Conservation (phyloP, 1,139 yeast species). For the Wickerhamomyces sp. region DNA sequence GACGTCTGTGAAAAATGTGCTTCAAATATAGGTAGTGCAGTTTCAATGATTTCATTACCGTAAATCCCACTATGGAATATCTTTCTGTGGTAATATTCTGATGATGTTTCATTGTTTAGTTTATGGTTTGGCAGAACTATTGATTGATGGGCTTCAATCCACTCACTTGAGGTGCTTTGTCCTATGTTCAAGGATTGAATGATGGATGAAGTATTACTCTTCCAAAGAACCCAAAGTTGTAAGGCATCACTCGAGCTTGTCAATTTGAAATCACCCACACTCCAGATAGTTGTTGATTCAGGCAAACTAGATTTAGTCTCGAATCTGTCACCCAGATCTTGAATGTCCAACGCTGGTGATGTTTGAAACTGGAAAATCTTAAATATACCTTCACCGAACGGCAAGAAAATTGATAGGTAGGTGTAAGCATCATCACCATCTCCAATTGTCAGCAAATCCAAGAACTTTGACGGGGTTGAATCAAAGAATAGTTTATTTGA, state of each 20-base stretch:
- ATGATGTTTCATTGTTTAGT: slow-evolving; percentile 16
- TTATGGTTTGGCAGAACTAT: slow-evolving; percentile 4
- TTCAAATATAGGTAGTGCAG: slow-evolving; percentile 37
- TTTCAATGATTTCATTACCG: slow-evolving; percentile 37
- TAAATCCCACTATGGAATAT: slow-evolving; percentile 47
- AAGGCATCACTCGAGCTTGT: slow-evolving; percentile 16
- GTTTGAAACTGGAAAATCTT: slow-evolving; percentile 35
- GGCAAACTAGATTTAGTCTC: slow-evolving; percentile 24
- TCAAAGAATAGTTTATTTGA: slow-evolving; percentile 21
- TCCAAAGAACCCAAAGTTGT: slow-evolving; percentile 48
- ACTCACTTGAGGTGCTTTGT: slow-evolving; percentile 18
- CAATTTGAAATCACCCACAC: slow-evolving; percentile 32
- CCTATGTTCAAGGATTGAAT: slow-evolving; percentile 32
- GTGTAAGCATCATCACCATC: slow-evolving; percentile 6
- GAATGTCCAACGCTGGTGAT: slow-evolving; percentile 23
- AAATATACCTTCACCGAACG: slow-evolving; percentile 40
- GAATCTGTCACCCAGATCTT: slow-evolving; percentile 27
- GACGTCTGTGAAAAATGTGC: slow-evolving; percentile 12
- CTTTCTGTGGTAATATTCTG: slow-evolving; percentile 37
- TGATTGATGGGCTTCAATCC: slow-evolving; percentile 9
- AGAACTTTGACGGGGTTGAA: slow-evolving; percentile 18
- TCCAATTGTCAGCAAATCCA: slow-evolving; percentile 10
- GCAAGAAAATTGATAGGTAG: slow-evolving; percentile 32
- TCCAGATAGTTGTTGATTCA: slow-evolving; percentile 44
- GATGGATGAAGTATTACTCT: slow-evolving; percentile 54